Conservation (phyloP, 257 asterid genomes). For the Ajuga chamaepitys region DNA sequence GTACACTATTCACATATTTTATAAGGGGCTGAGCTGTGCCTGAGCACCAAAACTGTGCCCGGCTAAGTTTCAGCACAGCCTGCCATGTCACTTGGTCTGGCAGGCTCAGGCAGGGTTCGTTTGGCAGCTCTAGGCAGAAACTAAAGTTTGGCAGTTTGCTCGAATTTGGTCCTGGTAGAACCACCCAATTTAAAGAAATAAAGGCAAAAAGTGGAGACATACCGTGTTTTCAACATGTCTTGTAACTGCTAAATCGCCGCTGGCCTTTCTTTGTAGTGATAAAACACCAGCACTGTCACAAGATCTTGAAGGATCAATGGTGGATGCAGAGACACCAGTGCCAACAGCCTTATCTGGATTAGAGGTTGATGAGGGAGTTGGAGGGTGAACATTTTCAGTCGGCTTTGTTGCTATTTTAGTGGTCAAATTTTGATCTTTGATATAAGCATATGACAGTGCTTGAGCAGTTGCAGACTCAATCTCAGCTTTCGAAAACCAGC, state of each 20-base stretch:
- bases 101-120: no score
- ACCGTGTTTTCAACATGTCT: slow-evolving; percentile 52
- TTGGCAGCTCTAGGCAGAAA: not conserved
- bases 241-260: slow-evolving; percentile 20
- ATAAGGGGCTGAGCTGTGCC: no score
- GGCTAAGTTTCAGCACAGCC: no score
- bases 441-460: slow-evolving; percentile 30
- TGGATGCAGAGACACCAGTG: slow-evolving; percentile 23
- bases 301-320: slow-evolving; percentile 21
- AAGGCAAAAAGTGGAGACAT: slow-evolving; percentile 8
- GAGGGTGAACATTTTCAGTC: slow-evolving; percentile 18
- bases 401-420: slow-evolving; percentile 23
- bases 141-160: not conserved
- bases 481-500: slow-evolving; percentile 78
- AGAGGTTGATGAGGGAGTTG: slow-evolving; percentile 26
- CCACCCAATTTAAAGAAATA: slow-evolving; percentile 1
- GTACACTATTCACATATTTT: no score
- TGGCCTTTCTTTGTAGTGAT: slow-evolving; percentile 25
- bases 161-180: not conserved
- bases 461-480: slow-evolving; percentile 39
- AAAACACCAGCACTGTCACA: slow-evolving; percentile 20
- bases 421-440: slow-evolving; percentile 23
- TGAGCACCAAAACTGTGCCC: no score
- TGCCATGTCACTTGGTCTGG: no score
- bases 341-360: slow-evolving; percentile 19